Evolutionary conservation across 257 asterid species (phyloP).

Genomic region (Vinca minor): DNA sequence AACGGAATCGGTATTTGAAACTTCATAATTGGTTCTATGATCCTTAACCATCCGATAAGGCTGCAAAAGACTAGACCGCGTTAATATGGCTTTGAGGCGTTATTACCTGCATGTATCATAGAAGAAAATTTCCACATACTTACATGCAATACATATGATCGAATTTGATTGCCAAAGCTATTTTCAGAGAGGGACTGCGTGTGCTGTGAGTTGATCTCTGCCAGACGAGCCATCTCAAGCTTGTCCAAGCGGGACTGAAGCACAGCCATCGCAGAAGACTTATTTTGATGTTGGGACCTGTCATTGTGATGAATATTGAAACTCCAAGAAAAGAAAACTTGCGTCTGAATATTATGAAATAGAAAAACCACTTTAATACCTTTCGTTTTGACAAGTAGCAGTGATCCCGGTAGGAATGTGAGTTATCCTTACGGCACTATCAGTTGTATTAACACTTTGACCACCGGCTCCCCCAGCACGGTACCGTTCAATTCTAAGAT

Average conservation of each 20-base stretch:
- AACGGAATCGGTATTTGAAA: conserved; percentile 84
- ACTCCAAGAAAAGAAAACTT: conserved; percentile 3
- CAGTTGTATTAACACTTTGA: conserved; percentile 81
- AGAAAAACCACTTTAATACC: conserved; percentile 35
- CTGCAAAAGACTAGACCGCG: conserved; percentile 30
- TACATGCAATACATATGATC: conserved; percentile 89
- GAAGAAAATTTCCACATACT: conserved; percentile 15
- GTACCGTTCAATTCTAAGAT: conserved; percentile 66
- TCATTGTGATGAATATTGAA: not conserved
- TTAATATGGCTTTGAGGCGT: not conserved
- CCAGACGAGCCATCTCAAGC: conserved; percentile 79
- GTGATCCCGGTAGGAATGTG: conserved; percentile 89
- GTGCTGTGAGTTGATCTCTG: conserved; percentile 73
- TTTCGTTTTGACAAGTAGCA: conserved; percentile 86
- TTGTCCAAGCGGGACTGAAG: conserved; percentile 94
- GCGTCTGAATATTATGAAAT: not conserved
- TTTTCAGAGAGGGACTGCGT: conserved; percentile 77
- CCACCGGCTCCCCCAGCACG: conserved; percentile 94
- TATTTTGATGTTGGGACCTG: conserved; percentile 96
- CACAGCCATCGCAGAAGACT: conserved; percentile 90
- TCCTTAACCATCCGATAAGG: conserved; percentile 98
- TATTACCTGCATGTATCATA: not conserved
- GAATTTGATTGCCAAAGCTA: conserved; percentile 91
- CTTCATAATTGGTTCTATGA: conserved; percentile 84
- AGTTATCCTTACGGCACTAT: conserved; percentile 90